Conservation (phyloP, 1,284 basidiomycete genomes). For the Tilletiopsis washingtonensis region DNA sequence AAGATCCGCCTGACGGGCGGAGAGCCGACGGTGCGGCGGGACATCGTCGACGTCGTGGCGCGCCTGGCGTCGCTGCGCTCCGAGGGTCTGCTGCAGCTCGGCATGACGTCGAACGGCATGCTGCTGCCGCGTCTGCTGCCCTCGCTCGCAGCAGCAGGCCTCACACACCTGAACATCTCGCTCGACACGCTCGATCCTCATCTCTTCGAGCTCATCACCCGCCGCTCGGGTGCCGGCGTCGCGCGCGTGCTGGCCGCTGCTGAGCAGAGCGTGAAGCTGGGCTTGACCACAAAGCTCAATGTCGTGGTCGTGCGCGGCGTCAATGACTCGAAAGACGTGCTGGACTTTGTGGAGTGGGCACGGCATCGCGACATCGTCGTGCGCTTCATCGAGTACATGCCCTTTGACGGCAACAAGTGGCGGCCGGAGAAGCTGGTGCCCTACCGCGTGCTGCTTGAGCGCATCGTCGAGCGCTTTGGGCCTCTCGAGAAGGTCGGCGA, state of each 20-base stretch:
- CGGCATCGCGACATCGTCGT: constrained; percentile 59
- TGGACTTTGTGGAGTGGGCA: constrained; percentile 70
- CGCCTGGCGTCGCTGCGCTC: constrained; percentile 14
- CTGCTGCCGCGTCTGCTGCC: constrained; percentile 65
- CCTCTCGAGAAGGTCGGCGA: constrained; percentile 46
- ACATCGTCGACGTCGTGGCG: constrained; percentile 67
- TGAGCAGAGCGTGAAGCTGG: constrained; percentile 60
- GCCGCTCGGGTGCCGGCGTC: constrained; percentile 37
- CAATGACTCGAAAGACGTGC: constrained; percentile 64
- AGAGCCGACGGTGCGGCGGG: constrained; percentile 75
- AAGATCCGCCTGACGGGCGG: constrained; percentile 83
- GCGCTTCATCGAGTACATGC: constrained; percentile 88
- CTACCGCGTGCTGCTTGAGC: constrained; percentile 22
- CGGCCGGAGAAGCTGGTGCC: constrained; percentile 66
- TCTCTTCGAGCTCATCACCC: constrained; percentile 79
- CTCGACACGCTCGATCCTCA: constrained; percentile 77
- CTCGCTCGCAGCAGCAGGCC: constrained; percentile 60
- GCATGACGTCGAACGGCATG: constrained; percentile 78
- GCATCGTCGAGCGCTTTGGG: constrained; percentile 13
- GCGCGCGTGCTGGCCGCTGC: constrained; percentile 64
- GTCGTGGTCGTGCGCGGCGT: constrained; percentile 72
- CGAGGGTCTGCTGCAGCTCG: constrained; percentile 65
- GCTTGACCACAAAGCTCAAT: constrained; percentile 68
- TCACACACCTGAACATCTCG: constrained; percentile 65
- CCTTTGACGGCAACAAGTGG: constrained; percentile 77